Evolutionary conservation across 768 basidiomycete genomes (phyloP), one percentile per base, ranked within the genome.

Genomic region (Roridomyces roridus): DNA sequence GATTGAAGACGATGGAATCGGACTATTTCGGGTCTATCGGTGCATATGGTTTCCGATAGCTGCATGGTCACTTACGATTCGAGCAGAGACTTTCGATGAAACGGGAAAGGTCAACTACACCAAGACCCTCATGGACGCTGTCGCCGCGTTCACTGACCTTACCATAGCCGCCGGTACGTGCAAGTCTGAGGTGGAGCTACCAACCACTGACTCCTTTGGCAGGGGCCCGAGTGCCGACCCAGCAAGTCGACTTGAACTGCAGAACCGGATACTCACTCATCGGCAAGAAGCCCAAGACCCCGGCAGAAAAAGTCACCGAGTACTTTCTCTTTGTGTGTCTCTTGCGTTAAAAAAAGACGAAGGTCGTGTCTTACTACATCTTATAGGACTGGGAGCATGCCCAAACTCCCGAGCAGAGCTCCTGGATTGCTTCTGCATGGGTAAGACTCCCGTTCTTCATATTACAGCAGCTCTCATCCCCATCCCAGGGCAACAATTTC

Each of bases 401-500:
- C 35, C 80, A 88, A 64, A 77, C 83, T 4, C 87, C 87, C 1
- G 85, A 86, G 26, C 78, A 86, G 66, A 83, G 81, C 0, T 88
- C 86, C 0, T 82, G 81, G 75, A 72, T 88, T 20, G 85, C 85
- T 18, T 80, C 84, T 5, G 77, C 85, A 20, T 85, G 85, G 86
- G 87, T 86, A 69, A 3, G 4, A 21, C 11, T 24, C 47, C 25
- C 14, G 25, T 25, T 31, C 10, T 40, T 35, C 20, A n/a, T n/a
- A 29, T 45, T 26, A 25, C 8, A 2, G 26, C 2, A 47, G 31
- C 21, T 10, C 15, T 18, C n/a, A 5, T 40, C n/a, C 39, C n/a
- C n/a, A n/a, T n/a, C n/a, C 15, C 40, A 86, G 85, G 82, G 80
- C 46, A 85, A 87, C 63, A 89, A 89, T 64, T 85, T 82, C 61